Base-by-base conservation (phyloP, 2,329 filamentous ascomycete genomes). In the Sporothrix pallida region DNA sequence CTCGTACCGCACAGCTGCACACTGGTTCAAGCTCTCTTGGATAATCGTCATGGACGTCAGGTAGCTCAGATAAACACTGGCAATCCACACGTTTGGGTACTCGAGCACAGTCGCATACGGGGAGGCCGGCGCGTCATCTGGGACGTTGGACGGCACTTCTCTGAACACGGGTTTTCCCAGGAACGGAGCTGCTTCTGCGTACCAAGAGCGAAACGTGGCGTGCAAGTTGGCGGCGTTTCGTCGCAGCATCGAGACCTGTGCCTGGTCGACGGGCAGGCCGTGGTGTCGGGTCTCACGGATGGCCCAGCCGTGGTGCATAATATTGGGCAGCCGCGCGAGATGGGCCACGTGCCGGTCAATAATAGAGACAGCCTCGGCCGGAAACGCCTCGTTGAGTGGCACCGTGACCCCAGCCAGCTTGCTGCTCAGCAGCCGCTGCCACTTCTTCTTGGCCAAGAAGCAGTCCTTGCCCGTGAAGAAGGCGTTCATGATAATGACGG, bases 31-130 rank as follows among this genome's bases (percentile, higher is more conserved):
- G 7, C 78, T 78, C 74, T 82, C 82, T 71, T 84, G 80, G 48
- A 84, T 75, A 69, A 84, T 81, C n/a, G 84, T 77, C 77, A 82
- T 77, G 52, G 80, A 81, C 7, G 82, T 81, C 81, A 82, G 83
- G 74, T 81, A 83, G 23, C 78, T 79, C 75, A 83, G 77, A 60
- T 80, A 78, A 70, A 84, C 75, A 44, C 81, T 77, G 1, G 82
- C 82, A 12, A 79, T 77, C 80, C 82, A 83, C 2, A 77, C 75
- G 42, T 79, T 77, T 37, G 76, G 71, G 72, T 81, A 82, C 26
- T 76, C 73, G 15, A 84, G 76, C 4, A 84, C 76, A 2, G 77
- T 80, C 42, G 79, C 73, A 70, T 81, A 83, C 5, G 80, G 76
- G 7, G 82, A 81, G 15, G 75, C 73, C 10, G 80, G 79, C 69